Conservation (phyloP, 805 yeast species). For the Saccharomyces paradoxus region DNA sequence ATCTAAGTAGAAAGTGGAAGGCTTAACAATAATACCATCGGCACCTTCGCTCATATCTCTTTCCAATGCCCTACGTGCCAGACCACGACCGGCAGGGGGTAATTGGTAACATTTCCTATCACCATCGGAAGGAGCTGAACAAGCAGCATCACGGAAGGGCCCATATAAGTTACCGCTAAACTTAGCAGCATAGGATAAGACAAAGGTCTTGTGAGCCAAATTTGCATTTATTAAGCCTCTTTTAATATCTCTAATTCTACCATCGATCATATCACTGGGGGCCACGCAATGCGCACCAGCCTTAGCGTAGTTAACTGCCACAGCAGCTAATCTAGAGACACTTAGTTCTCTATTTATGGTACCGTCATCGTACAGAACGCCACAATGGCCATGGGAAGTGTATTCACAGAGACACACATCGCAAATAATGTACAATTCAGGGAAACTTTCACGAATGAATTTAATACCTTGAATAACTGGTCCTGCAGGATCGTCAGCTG, state of each 20-base stretch:
- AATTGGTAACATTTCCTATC: conserved; percentile 90
- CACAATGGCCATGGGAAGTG: conserved; percentile 97
- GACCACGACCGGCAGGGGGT: conserved; percentile 86
- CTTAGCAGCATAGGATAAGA: conserved; percentile 92
- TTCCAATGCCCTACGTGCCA: conserved; percentile 82
- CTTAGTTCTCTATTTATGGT: conserved; percentile 64
- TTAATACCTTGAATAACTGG: conserved; percentile 83
- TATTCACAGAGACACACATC: conserved; percentile 97
- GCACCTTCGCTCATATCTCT: conserved; percentile 91
- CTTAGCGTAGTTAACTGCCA: conserved; percentile 87
- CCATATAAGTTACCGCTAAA: conserved; percentile 89
- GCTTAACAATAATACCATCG: conserved; percentile 91
- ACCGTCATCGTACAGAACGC: conserved; percentile 82
- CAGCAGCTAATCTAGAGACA: conserved; percentile 81
- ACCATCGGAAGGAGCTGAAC: conserved; percentile 80
- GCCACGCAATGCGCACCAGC: conserved; percentile 97
- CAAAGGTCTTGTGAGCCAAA: conserved; percentile 78
- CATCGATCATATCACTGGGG: conserved; percentile 97
- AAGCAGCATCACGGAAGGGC: conserved; percentile 97
- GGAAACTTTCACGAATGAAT: conserved; percentile 55
- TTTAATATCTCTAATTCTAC: conserved; percentile 83
- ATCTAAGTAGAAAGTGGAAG: conserved; percentile 91
- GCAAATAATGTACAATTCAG: conserved; percentile 78
- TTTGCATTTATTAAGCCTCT: conserved; percentile 70
- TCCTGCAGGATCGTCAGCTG: conserved; percentile 94